A percentile compares a stretch with the other conserved stretches of the same genome.
Conservation (phyloP, 176 grass and related monocot genomes). For the Alopecurus myosuroides region DNA sequence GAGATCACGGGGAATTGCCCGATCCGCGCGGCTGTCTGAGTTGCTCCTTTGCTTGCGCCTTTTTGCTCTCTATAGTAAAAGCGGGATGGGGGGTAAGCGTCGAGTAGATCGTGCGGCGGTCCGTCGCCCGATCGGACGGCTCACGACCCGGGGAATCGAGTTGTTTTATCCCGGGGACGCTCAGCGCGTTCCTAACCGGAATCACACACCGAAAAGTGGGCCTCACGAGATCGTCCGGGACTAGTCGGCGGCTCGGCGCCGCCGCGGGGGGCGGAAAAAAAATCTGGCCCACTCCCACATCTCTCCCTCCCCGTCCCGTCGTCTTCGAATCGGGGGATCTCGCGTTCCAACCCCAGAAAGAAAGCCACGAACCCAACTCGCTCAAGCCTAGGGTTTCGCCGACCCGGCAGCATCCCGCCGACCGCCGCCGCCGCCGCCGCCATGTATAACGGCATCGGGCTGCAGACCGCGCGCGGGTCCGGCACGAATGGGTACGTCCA, state of each 20-base stretch:
- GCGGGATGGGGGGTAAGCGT: too few species aligned
- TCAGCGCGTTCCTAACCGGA: too few species aligned
- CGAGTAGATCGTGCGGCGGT: too few species aligned
- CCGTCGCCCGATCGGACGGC: too few species aligned
- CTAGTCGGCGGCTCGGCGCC: not conserved
- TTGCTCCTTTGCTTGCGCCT: too few species aligned
- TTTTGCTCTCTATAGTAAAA: too few species aligned
- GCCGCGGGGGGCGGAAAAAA: not conserved
- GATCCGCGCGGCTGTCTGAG: too few species aligned
- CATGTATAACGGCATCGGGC: constrained; percentile 98
- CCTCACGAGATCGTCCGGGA: not conserved
- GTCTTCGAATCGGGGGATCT: constrained; percentile 19
- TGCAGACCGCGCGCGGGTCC: constrained; percentile 84
- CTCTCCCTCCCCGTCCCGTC: not conserved
- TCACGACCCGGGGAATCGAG: too few species aligned
- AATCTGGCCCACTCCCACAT: not conserved
- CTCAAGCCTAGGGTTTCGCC: constrained; percentile 22
- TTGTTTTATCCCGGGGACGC: too few species aligned
- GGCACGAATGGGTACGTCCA: constrained; percentile 92
- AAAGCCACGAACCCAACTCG: not conserved
- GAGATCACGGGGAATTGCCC: too few species aligned
- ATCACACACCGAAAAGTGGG: not conserved
- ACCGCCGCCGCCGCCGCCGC: not conserved
- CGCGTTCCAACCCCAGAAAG: not conserved
- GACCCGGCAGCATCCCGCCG: not conserved